Evolutionary conservation across 139 green algal species (phyloP).

Genomic region (Pseudopediastrum boryanum): DNA sequence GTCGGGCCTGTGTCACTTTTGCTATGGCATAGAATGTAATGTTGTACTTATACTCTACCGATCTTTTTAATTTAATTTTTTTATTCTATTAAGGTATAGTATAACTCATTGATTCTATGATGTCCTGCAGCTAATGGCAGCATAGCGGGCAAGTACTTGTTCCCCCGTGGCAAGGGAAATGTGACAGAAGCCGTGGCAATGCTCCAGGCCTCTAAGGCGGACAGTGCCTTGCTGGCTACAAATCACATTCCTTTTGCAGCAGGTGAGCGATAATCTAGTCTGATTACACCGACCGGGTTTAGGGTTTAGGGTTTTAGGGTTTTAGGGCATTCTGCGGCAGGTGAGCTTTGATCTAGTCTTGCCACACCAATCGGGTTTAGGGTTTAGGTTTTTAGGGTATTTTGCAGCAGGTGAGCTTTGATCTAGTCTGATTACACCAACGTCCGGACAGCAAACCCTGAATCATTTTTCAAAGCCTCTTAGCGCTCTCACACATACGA

Average conservation of each 20-base stretch:
- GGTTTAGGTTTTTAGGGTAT: not conserved
- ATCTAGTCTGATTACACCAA: too few relatives aligned
- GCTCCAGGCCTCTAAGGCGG: not conserved
- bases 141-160: slow-evolving; percentile 5
- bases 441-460: too few relatives aligned
- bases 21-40: not conserved
- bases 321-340: not conserved
- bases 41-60: not conserved
- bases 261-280: not conserved
- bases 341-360: not conserved
- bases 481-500: too few relatives aligned
- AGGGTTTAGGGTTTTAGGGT: not conserved
- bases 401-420: not conserved
- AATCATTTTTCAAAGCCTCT: too few relatives aligned
- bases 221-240: slow-evolving; percentile 11
- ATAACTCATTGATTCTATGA: too few relatives aligned
- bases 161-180: not conserved
- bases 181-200: not conserved
- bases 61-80: not conserved
- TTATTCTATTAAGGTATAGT: not conserved
- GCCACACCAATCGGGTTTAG: not conserved
- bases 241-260: slow-evolving; percentile 24
- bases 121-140: slow-evolving; percentile 3
- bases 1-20: not conserved
- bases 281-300: not conserved